Percentiles rank a stretch among this genome's conserved stretches.
phyloP scores from a whole-genome alignment of 2,329 filamentous ascomycete species.

The Chalara sp. region DNA sequence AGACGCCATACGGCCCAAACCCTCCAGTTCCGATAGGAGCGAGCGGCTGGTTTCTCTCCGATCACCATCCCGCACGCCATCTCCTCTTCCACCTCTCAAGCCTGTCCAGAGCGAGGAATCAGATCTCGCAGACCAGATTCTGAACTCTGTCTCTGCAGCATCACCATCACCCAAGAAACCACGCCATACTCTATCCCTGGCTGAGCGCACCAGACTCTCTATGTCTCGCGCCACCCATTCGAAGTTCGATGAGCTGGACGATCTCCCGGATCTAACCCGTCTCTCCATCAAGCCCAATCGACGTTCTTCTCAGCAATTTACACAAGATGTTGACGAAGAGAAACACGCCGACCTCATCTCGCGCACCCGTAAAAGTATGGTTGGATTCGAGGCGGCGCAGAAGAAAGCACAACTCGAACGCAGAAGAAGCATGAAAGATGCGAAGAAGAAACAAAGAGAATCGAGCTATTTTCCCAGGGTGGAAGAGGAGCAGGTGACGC shows the following conservation, averaged over 20 bases:
- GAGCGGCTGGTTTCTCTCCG: background rate
- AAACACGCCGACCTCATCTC: conserved; percentile 36
- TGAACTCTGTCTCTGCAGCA: conserved; percentile 45
- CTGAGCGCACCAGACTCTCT: conserved; percentile 74
- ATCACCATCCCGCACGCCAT: conserved; percentile 2
- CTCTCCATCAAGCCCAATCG: conserved; percentile 16
- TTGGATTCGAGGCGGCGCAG: conserved; percentile 51
- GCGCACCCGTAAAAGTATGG: conserved; percentile 56
- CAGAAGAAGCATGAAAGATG: conserved; percentile 36
- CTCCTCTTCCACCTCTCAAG: background rate
- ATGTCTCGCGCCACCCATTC: conserved; percentile 57
- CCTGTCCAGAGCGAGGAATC: conserved; percentile 11
- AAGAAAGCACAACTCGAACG: conserved; percentile 55
- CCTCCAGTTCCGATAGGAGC: too few species aligned
- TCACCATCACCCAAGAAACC: conserved; percentile 53
- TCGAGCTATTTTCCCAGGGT: conserved; percentile 40
- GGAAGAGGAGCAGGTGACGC: conserved; percentile 30
- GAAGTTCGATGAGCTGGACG: conserved; percentile 23
- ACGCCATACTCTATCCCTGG: conserved; percentile 54
- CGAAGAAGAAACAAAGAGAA: conserved; percentile 38
- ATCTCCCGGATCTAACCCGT: conserved; percentile 21
- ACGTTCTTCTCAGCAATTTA: conserved; percentile 5
- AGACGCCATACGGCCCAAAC: background rate
- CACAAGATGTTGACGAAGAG: conserved; percentile 12
- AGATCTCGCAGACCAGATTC: conserved; percentile 48